Percentiles rank a stretch among this genome's conserved stretches.
phyloP scores from a whole-genome alignment of 2,329 filamentous ascomycete genomes.

The Cryphonectria japonica region DNA sequence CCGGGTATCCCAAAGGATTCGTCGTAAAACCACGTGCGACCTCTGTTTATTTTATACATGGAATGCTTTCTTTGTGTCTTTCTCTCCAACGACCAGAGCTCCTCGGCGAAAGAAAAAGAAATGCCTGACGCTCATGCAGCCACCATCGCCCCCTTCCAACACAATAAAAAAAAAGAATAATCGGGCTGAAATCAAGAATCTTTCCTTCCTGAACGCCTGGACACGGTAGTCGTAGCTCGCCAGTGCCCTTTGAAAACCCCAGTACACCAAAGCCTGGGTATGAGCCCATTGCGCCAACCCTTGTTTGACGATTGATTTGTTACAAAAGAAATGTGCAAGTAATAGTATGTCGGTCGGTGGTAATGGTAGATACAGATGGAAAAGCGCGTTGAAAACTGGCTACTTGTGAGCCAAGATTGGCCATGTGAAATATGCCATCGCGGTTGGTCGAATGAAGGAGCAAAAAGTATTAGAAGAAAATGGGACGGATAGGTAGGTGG shows the following conservation, averaged over 20 bases:
- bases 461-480: conserved; percentile 9
- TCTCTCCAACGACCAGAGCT: not conserved
- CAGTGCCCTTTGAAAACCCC: conserved; percentile 15
- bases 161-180: not conserved
- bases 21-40: conserved; percentile 1
- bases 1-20: conserved; percentile 14
- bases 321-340: conserved; percentile 25
- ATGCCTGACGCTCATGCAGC: conserved; percentile 23
- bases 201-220: conserved; percentile 25
- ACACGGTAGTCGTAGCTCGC: conserved; percentile 24
- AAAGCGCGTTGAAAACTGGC: not conserved
- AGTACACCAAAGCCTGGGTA: conserved; percentile 19
- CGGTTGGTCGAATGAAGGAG: not conserved
- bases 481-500: not conserved
- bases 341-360: conserved; percentile 13
- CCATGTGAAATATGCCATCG: not conserved
- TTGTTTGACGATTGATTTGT: conserved; percentile 21
- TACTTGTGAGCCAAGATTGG: not conserved
- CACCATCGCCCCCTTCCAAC: not conserved
- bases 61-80: conserved; percentile 1
- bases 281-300: conserved; percentile 23
- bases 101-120: not conserved
- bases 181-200: conserved; percentile 2
- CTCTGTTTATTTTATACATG: conserved; percentile 12
- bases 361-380: conserved; percentile 26